Base-by-base conservation (phyloP, 148 eudicot species). In the Rhododendron ovatum region DNA sequence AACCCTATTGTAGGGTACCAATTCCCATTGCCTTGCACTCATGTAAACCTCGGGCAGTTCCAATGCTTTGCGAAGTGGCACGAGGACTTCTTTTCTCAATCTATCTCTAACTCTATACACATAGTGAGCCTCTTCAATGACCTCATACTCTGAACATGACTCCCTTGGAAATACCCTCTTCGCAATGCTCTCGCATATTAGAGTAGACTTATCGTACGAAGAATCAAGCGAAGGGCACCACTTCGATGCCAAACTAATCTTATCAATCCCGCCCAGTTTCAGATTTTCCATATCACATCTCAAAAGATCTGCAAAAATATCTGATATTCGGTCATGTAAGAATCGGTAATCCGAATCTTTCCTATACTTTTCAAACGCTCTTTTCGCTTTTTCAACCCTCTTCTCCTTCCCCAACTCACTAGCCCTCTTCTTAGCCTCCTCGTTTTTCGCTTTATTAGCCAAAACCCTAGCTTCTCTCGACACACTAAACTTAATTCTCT, bases 211-310 rank as follows among this genome's bases (percentile, higher is more conserved):
- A 39, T 74, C 78, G 30, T 74, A 74, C 1, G 78, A 33, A 74
- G 78, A 74, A 35, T 74, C 45, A 33, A 74, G 15, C 18, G 78
- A 12, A 13, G 78, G 91, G 48, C 91, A 90, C 91, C 90, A 90
- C 47, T 88, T 90, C 35, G 89, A 85, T n/a, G 91, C 89, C 47
- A 87, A 82, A 81, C 88, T 85, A 24, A 87, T 87, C 33, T 73
- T 76, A 11, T 30, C 39, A 8, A 17, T 4, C 73, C 59, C 28
- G 7, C 88, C 88, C 1, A 83, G 57, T n/a, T 26, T 82, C 86
- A 89, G 37, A 17, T 22, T n/a, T 74, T 82, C 57, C 10, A 88
- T 33, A 26, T 90, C 91, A 1, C 75, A 84, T 55, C 45, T 86
- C 86, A 90, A 81, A 6, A 65, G 45, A 53, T 84, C 86, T 0